Base-by-base conservation (phyloP, 1,284 basidiomycete genomes). In the Pterula multifida region DNA sequence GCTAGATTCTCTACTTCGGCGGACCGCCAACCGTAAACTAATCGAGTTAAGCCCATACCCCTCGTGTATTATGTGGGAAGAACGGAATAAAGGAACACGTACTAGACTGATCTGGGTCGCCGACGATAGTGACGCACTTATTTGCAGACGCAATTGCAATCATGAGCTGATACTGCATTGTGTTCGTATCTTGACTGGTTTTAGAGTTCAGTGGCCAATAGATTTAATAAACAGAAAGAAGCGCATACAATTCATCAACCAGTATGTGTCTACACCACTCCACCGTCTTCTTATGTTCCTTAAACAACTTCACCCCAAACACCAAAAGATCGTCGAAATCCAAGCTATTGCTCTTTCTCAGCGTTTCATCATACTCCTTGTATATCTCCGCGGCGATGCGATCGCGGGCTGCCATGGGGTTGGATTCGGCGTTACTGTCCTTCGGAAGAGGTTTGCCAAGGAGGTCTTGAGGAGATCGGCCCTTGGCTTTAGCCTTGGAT, bases 21-120 rank as follows among this genome's bases (percentile, higher is more conserved):
- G 11, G 86, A 84, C 3, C 91, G 78, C 91, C 91, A 95, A 12
- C 89, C 89, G 57, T 92, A 92, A 52, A 92, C 79, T 83, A 48
- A 32, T 23, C 39, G 39, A 42, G 39, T 42, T 42, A 6, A 9
- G 39, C 13, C 4, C n/a, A 42, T 17, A 42, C 4, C 39, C 9
- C 9, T 6, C 9, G 39, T 42, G 28, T 32, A 15, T 32, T 15
- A 15, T 6, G 6, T 15, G 28, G 11, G 11, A 2, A 39, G n/a
- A 21, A 44, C 3, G 45, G 26, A 26, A 48, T 9, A 48, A 48
- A 17, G 39, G 19, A 36, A 25, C 35, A 60, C 71, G 48, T 52
- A 83, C 82, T 94, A 3, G 88, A 90, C 61, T 95, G 91, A 64
- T 96, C 91, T 0, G 92, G 91, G 65, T 96, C 92, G 0, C 92